Conservation (phyloP, 2,329 filamentous ascomycete species). For the Fusarium redolens region DNA sequence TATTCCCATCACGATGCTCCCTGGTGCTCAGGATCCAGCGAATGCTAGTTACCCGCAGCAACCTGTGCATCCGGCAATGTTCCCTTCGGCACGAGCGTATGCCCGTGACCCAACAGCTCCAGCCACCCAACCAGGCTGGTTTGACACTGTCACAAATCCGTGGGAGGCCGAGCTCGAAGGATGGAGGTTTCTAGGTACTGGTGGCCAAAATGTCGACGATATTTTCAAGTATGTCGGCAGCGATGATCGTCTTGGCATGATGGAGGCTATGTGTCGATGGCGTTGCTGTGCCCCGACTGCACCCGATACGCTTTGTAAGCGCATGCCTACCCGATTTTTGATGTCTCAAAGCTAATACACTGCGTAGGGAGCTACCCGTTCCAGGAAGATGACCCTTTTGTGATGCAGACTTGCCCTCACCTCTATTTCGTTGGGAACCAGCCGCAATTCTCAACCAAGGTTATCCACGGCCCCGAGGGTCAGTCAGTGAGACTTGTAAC, state of each 20-base stretch:
- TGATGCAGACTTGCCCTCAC: constrained; percentile 86
- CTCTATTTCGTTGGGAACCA: constrained; percentile 92
- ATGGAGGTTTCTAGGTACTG: constrained; percentile 86
- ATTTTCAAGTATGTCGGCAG: constrained; percentile 90
- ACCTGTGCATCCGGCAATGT: constrained; percentile 91
- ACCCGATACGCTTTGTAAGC: constrained; percentile 92
- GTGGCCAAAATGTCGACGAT: constrained; percentile 94
- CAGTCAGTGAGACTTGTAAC: constrained; percentile 83
- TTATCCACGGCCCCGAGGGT: constrained; percentile 74
- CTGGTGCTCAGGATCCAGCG: constrained; percentile 86
- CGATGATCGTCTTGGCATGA: constrained; percentile 83
- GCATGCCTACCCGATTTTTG: neutral
- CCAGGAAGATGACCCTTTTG: constrained; percentile 91
- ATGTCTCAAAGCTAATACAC: constrained; percentile 24
- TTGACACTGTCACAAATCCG: constrained; percentile 92
- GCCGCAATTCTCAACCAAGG: constrained; percentile 77
- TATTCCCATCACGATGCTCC: constrained; percentile 88
- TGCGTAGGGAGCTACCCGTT: constrained; percentile 90
- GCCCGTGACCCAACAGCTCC: constrained; percentile 58
- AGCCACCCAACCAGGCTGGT: constrained; percentile 71
- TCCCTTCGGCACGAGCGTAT: constrained; percentile 80
- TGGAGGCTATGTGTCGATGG: constrained; percentile 96
- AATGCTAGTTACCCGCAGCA: constrained; percentile 93
- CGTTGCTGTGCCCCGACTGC: constrained; percentile 91
- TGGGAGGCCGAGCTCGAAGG: constrained; percentile 93